Base-by-base conservation (phyloP, 495 filamentous ascomycete species). In the Penicillium cataractarum region DNA sequence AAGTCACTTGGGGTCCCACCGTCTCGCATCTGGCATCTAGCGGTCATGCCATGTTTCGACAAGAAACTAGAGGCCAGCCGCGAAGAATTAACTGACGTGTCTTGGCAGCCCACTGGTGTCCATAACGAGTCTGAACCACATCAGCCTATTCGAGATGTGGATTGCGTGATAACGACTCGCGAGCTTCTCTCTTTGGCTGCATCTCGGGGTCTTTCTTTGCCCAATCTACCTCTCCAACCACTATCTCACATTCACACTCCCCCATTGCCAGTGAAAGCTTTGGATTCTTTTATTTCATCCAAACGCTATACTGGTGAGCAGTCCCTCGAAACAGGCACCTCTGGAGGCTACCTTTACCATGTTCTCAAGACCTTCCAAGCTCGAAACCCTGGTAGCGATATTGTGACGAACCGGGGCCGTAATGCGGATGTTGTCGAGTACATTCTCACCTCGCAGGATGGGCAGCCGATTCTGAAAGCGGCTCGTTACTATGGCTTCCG, bases 21-120 rank as follows among this genome's bases (percentile, higher is more conserved):
- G 0, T 89, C 90, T 59, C 86, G 87, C 53, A 92, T 98, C 72
- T 99, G 95, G 91, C 91, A 97, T 72, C 73, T 97, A 42, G 91
- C 92, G 5, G 80, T 99, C 35, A 98, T 98, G 96, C 95, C 95
- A 24, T 99, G 95, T 73, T 99, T 99, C 72, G 95, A 99, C 78
- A 99, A 99, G 79, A 99, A 99, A 76, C 86, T 99, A 15, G 95
- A 99, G 76, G 95, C 94, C 8, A 95, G 92, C 57, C 88, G 95
- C 22, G 90, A 90, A 71, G 96, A 99, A 72, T 83, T 99, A 35
- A 99, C 95, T 3, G 89, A 92, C 70, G 74, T 83, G 0, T 83
- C 86, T 24, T 98, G 96, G 95, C 74, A 73, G 33, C 35, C 35
- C 19, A 55, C 55, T 8, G 50, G 40, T 55, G 22, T 13, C 7